These are phyloP conservation scores for Kodamaea plutei DNA, from an alignment of 1,139 yeast species.

Conservation along the genomic window DNA sequence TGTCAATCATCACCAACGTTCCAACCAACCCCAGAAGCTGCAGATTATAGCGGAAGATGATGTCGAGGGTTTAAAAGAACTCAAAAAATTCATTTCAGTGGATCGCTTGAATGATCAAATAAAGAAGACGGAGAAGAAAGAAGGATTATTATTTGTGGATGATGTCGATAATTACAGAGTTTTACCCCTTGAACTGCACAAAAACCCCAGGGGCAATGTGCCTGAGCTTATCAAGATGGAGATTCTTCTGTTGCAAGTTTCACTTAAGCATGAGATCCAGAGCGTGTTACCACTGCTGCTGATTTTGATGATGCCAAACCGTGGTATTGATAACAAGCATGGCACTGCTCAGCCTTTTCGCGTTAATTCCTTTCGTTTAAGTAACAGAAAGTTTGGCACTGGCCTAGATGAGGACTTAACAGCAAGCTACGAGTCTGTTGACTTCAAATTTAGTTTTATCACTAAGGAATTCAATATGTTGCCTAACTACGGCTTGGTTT, in stretches of 20 bases:
- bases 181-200: conserved; percentile 23
- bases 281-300: conserved; percentile 16
- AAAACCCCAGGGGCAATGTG: conserved; percentile 15
- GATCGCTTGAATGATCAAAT: too few relatives aligned
- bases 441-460: conserved; percentile 6
- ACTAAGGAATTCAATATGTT: conserved; percentile 31
- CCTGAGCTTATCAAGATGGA: conserved; percentile 27
- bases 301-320: conserved; percentile 4
- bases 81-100: neutral
- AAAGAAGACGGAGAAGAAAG: conserved; percentile 1
- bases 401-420: conserved; percentile 3
- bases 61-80: neutral
- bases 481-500: conserved; percentile 31
- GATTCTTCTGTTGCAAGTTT: conserved; percentile 25
- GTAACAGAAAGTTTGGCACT: conserved; percentile 14
- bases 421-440: conserved; percentile 3
- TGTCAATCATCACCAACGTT: conserved; percentile 1
- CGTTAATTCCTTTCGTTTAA: conserved; percentile 25
- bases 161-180: conserved; percentile 26
- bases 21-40: neutral
- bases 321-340: conserved; percentile 3
- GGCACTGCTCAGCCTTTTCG: conserved; percentile 4
- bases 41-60: neutral
- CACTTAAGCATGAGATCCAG: conserved; percentile 33
- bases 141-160: conserved; percentile 16